Conservation (phyloP, 768 basidiomycete species). For the Amanita jacksonii region DNA sequence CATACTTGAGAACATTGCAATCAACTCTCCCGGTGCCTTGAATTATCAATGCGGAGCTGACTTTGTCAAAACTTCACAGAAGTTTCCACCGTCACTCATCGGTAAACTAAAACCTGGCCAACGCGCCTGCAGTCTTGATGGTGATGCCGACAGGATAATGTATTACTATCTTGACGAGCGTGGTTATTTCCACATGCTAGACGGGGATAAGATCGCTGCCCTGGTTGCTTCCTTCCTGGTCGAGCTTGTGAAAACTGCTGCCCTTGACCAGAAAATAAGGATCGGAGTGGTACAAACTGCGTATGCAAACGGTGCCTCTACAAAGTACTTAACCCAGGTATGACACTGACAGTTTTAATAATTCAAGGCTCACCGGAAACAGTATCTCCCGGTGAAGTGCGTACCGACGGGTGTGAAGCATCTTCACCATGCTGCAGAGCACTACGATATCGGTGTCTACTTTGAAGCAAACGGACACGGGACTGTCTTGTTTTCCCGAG, state of each 20-base stretch:
- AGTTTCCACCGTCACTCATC: slow-evolving; percentile 67
- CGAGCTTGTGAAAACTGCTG: slow-evolving; percentile 79
- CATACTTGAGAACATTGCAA: slow-evolving; percentile 59
- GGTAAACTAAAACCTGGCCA: slow-evolving; percentile 57
- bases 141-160: slow-evolving; percentile 95
- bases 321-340: slow-evolving; percentile 81
- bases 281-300: slow-evolving; percentile 98
- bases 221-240: slow-evolving; percentile 90
- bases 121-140: slow-evolving; percentile 89
- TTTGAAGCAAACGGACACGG: slow-evolving; percentile 99
- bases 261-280: slow-evolving; percentile 65
- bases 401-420: slow-evolving; percentile 97
- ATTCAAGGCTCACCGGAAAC: background rate
- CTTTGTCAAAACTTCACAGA: slow-evolving; percentile 91
- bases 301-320: slow-evolving; percentile 96
- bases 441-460: slow-evolving; percentile 94
- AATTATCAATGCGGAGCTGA: slow-evolving; percentile 92
- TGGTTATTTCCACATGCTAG: slow-evolving; percentile 80
- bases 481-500: slow-evolving; percentile 86
- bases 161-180: slow-evolving; percentile 85
- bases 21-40: slow-evolving; percentile 56
- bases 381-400: slow-evolving; percentile 92
- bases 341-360: slow-evolving; percentile 15
- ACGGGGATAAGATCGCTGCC: slow-evolving; percentile 97
- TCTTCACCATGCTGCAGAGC: slow-evolving; percentile 93